Evolutionary conservation across 257 asterid species (phyloP), one percentile per base, ranked within the genome.

Genomic region (Asclepias syriaca): DNA sequence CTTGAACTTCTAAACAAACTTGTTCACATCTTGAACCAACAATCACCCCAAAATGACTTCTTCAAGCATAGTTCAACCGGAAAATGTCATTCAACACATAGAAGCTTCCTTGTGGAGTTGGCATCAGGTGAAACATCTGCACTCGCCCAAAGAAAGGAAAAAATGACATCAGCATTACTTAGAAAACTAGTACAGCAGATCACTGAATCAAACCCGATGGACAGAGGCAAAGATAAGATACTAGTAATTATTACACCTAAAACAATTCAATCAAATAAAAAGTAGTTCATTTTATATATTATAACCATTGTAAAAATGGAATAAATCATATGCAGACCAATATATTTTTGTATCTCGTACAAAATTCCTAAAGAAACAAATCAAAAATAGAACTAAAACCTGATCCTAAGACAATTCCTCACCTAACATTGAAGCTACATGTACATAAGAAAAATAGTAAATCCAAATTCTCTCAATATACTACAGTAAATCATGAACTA

Each of bases 91-190:
- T 93, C 70, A 76, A 76, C 80, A 93, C 98, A 18, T 87, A 93
- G 81, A 86, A 90, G 87, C 93, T 90, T 73, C 90, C 97, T 74
- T 81, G 93, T 51, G 87, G 85, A n/a, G 97, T 88, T 21, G 96
- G 96, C 86, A 93, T 85, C 90, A 93, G 81, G 72, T 93, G 98
- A 82, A 93, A 90, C 97, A 93, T 82, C 98, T 93, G 95, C 69
- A 73, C 27, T 6, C 48, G 50, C 21, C 16, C 21, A 68, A 50
- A 14, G 15, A 3, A 61, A 8, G 3, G 48, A 15, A 50, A 50
- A 50, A 2, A 34, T 63, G 66, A 61, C 13, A 9, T 13, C 49
- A 63, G 49, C 22, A 10, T 27, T 2, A 58, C 37, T 11, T 22
- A 6, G 18, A 9, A 4, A 22, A 57, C 16, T 58, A 58, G 64